Conservation (phyloP, 169 alveolate species). For the Eimeria maxima region DNA sequence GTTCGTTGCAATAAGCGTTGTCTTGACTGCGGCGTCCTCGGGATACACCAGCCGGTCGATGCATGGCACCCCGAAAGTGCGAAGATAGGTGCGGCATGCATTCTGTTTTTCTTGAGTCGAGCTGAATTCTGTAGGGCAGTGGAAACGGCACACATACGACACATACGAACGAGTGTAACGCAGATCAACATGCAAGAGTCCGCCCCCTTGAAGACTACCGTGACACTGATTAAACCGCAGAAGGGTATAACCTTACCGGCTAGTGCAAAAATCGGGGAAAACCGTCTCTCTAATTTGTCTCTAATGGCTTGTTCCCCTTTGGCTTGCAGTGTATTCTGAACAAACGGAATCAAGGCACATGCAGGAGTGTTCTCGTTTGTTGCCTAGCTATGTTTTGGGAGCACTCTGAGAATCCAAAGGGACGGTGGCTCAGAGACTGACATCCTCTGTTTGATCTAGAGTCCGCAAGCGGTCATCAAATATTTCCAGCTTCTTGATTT, state of each 20-base stretch:
- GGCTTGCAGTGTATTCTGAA: slow-evolving; percentile 57
- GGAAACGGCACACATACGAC: too few relatives aligned
- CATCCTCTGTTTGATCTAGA: slow-evolving; percentile 81
- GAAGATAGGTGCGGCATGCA: slow-evolving; percentile 81
- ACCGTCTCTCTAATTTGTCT: slow-evolving; percentile 73
- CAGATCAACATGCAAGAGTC: too few relatives aligned
- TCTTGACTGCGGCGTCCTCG: slow-evolving; percentile 82
- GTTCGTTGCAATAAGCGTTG: slow-evolving; percentile 79
- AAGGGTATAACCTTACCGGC: slow-evolving; percentile 57
- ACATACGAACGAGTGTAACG: too few relatives aligned
- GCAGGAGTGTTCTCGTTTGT: not conserved
- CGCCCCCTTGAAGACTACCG: too few relatives aligned
- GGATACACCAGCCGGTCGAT: slow-evolving; percentile 82
- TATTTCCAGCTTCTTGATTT: slow-evolving; percentile 69
- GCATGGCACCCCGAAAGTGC: slow-evolving; percentile 84
- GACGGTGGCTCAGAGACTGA: not conserved
- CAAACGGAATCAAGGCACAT: not conserved
- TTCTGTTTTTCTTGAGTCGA: slow-evolving; percentile 68
- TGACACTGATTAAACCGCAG: not conserved
- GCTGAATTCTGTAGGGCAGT: slow-evolving; percentile 70
- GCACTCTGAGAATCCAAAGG: not conserved
- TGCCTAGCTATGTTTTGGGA: not conserved
- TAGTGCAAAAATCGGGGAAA: slow-evolving; percentile 81
- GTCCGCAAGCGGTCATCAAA: slow-evolving; percentile 83
- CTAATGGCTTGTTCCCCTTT: slow-evolving; percentile 77